Evolutionary conservation across 2,329 filamentous ascomycete genomes (phyloP), one percentile per base, ranked within the genome.

Genomic region (Epichloe sibirici): DNA sequence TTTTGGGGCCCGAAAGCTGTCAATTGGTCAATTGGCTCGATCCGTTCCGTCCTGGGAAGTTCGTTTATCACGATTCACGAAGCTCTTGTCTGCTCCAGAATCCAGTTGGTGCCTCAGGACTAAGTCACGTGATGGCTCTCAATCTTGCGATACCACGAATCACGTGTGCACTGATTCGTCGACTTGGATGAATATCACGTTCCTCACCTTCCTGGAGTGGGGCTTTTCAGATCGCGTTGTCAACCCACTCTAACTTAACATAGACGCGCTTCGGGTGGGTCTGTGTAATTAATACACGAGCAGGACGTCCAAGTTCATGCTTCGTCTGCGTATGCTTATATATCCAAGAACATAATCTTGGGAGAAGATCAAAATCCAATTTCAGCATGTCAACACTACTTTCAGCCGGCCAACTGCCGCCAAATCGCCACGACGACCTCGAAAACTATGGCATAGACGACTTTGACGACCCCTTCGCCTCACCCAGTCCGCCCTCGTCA

Each of bases 381-480:
- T 7, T 15, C 45, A 55, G 25, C 47, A 63, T 67, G 58, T 53
- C 61, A 12, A 57, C 63, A 2, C 54, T 63, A 34, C 53, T 58
- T 7, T 43, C 56, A 17, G 59, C 62, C 0, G 54, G 54, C 17
- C 45, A 53, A 11, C 25, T 55, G 15, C 51, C 45, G 1, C 42
- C 55, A 0, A 50, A 55, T 2, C 52, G 55, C 25, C 69, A 83
- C 31, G 81, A 86, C 56, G 82, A 84, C 49, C 74, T 95, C 9
- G 85, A 93, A 59, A 81, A 90, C 61, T 91, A 91, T 63, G 84
- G 89, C 59, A 73, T 83, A 11, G 82, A 78, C 51, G 73, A 77
- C 57, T 65, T 75, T 12, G 66, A 74, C 44, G 72, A 76, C 49
- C 73, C 74, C 1, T 76, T 79, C 54, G 66, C 70, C 25, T 71